Evolutionary conservation across 768 basidiomycete species (phyloP).

Genomic region (Trametopsis cervina): DNA sequence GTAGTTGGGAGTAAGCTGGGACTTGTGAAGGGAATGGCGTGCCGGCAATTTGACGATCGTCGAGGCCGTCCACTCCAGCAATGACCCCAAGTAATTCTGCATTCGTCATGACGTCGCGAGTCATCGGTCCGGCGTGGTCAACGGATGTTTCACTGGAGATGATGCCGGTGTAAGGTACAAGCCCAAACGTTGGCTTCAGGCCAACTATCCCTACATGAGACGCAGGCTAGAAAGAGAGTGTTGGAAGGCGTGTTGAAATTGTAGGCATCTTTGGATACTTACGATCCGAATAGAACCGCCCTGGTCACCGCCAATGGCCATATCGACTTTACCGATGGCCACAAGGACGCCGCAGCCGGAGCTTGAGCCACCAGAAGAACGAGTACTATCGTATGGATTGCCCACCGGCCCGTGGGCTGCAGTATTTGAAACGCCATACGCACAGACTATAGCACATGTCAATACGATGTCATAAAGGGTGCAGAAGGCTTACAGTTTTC

Average conservation of each 20-base stretch:
- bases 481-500: constrained; percentile 19
- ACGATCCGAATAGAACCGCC: constrained; percentile 36
- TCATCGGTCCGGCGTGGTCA: constrained; percentile 37
- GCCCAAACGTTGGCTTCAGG: constrained; percentile 34
- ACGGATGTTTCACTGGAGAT: constrained; percentile 31
- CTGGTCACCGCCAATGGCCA: constrained; percentile 43
- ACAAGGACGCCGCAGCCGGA: constrained; percentile 39
- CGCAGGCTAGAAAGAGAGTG: constrained; percentile 25
- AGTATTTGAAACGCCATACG: constrained; percentile 30
- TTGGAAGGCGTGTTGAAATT: background rate
- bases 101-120: constrained; percentile 31
- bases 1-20: constrained; percentile 25
- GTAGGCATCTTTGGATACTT: too few species aligned
- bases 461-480: background rate
- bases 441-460: constrained; percentile 21
- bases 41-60: constrained; percentile 32
- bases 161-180: constrained; percentile 42
- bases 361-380: constrained; percentile 35
- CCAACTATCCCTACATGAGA: constrained; percentile 37
- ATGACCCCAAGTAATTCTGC: constrained; percentile 35
- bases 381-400: constrained; percentile 36
- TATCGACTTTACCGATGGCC: constrained; percentile 30
- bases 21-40: constrained; percentile 28
- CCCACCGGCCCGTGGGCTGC: constrained; percentile 34
- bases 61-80: constrained; percentile 38